Percentiles rank a stretch among this genome's conserved stretches.
Conservation (phyloP, 352 stramenopile species). For the Paralagenidium karlingii region DNA sequence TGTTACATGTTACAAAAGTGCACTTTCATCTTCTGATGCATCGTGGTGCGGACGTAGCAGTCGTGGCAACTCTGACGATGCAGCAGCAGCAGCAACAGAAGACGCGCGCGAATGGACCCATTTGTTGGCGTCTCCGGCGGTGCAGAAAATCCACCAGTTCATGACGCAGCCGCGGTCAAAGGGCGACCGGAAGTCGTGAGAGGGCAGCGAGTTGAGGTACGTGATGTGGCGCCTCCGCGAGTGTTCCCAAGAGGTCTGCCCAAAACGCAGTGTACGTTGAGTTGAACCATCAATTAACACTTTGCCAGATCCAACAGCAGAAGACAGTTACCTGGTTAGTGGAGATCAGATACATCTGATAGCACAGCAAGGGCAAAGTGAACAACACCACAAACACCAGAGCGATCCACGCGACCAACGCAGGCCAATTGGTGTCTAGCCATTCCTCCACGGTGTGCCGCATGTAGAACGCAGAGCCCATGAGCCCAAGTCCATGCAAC, state of each 20-base stretch:
- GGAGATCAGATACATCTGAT: constrained; percentile 55
- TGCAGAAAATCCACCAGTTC: constrained; percentile 57
- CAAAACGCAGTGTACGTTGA: neutral
- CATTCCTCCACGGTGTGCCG: constrained; percentile 49
- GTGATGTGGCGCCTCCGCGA: constrained; percentile 53
- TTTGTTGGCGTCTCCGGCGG: constrained; percentile 27
- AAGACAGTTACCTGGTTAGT: constrained; percentile 31
- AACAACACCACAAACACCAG: constrained; percentile 46
- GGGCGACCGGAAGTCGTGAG: constrained; percentile 39
- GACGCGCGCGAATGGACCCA: no score
- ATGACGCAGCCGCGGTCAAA: constrained; percentile 39
- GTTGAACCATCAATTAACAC: neutral
- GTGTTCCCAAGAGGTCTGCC: constrained; percentile 65
- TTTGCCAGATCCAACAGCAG: no score
- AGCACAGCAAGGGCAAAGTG: constrained; percentile 41
- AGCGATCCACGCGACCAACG: constrained; percentile 46
- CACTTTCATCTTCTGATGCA: no score
- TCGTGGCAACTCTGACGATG: no score
- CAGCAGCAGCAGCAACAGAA: no score
- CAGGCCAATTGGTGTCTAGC: constrained; percentile 55
- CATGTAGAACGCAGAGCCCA: constrained; percentile 33
- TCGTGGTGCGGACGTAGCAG: no score
- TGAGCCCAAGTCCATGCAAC: constrained; percentile 29
- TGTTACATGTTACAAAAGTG: no score
- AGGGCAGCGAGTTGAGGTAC: constrained; percentile 46